Conservation (phyloP, 139 green algal species). For the Eudorina sp. region DNA sequence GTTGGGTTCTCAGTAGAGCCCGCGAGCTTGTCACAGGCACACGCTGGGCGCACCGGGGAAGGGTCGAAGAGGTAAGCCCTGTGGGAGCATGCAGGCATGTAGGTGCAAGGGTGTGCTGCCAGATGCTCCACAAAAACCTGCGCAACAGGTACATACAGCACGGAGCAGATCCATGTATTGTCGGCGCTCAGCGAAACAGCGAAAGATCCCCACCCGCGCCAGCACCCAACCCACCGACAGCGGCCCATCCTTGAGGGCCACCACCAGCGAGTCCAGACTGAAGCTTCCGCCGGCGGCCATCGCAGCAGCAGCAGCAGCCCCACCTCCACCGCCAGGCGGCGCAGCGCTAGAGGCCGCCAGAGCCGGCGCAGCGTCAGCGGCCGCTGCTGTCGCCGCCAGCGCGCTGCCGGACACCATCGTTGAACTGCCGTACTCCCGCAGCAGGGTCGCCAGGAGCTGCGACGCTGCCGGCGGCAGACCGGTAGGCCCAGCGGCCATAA, state of each 20-base stretch:
- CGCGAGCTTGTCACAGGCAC: no score
- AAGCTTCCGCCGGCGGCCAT: background rate
- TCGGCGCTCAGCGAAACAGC: no score
- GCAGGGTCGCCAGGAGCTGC: constrained; percentile 37
- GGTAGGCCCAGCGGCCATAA: background rate
- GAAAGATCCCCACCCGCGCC: no score
- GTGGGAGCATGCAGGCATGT: no score
- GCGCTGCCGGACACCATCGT: background rate
- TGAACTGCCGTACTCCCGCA: constrained; percentile 36
- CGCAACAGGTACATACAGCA: no score
- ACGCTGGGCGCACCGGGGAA: no score
- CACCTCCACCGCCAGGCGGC: background rate
- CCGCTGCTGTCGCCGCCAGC: background rate
- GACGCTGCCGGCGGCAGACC: constrained; percentile 23
- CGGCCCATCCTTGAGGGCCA: background rate
- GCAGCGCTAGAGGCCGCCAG: background rate
- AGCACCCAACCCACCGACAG: background rate
- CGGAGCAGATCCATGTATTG: no score
- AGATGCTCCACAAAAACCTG: no score
- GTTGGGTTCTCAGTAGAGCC: no score
- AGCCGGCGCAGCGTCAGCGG: background rate
- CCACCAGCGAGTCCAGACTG: constrained; percentile 27
- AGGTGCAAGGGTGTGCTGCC: no score
- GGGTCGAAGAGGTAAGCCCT: no score
- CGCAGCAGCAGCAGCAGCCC: background rate